phyloP scores from a whole-genome alignment of 169 alveolate species.

The Eimeria acervulina region DNA sequence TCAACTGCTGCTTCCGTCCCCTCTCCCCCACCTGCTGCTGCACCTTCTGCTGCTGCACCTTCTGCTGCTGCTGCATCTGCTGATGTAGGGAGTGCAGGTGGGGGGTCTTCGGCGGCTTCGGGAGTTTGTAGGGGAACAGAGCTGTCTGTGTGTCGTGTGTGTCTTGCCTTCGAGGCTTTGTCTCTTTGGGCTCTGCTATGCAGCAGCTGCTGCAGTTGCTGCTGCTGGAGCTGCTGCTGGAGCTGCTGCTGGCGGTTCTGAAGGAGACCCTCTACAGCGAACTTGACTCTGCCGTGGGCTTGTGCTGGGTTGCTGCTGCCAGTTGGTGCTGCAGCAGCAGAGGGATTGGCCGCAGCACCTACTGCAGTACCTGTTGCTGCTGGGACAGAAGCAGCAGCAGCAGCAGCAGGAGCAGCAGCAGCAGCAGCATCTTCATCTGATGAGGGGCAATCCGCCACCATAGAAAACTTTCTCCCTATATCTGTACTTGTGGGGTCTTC shows the following conservation, averaged over 20 bases:
- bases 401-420: background rate
- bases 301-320: background rate
- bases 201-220: background rate
- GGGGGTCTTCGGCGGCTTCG: background rate
- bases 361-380: background rate
- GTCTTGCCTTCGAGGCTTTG: too few species aligned
- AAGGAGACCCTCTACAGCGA: conserved; percentile 7
- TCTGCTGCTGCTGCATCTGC: too few species aligned
- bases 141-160: background rate
- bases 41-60: background rate
- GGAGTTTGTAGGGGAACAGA: background rate
- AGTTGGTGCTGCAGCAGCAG: background rate
- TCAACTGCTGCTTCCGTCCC: background rate
- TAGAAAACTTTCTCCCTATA: conserved; percentile 68
- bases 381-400: too few species aligned
- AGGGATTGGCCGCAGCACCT: background rate
- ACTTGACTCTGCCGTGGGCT: background rate
- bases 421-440: conserved; percentile 44
- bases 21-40: conserved; percentile 7
- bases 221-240: conserved; percentile 27
- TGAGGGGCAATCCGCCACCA: conserved; percentile 63
- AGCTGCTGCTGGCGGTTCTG: background rate
- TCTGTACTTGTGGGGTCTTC: conserved; percentile 69
- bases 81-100: background rate
- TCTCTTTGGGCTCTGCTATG: background rate